Base-by-base conservation (phyloP, 2,329 filamentous ascomycete species). In the Canariomyces notabilis region DNA sequence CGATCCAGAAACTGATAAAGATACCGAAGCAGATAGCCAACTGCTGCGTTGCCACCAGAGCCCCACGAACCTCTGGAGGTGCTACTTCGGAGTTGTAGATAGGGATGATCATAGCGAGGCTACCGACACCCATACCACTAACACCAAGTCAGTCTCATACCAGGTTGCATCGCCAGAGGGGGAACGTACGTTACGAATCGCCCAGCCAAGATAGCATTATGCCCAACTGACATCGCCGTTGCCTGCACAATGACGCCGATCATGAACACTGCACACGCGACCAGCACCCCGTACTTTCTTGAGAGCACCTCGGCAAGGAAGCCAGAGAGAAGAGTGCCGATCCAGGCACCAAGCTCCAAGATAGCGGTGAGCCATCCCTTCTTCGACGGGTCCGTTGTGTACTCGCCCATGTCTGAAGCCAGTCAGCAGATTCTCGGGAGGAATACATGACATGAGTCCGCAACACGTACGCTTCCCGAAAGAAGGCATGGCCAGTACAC, bases 271-370 rank as follows among this genome's bases (percentile, higher is more conserved):
- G 66, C 61, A 1, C 77, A 79, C 9, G 82, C 82, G 26, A 87
- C 72, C 14, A 89, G 64, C 45, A 88, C 81, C 6, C 79, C 76
- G 52, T 83, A 82, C 62, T 88, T 88, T 37, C 86, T 74, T 2
- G 81, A 85, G 40, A 82, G 62, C 3, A 75, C 70, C 59, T 89
- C 85, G 15, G 85, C 85, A n/a, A 89, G 63, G 58, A 84, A 84
- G 1, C 85, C 82, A 2, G 79, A 85, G 33, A 84, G 71, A 3
- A 90, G 64, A 0, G 82, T 79, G 31, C 86, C 86, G n/a, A 87
- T 60, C 85, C 85, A 89, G 35, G 85, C 85, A 42, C 85, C 85
- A 2, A 89, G 75, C 60, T 89, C 84, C 20, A 89, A 77, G 53
- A 88, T 87, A 2, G 84, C 73, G 1, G 76, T 80, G 5, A 82